A percentile compares a stretch with the other conserved stretches of the same genome.
These are phyloP conservation scores for Raffaelea ambrosiae DNA, from an alignment of 2,329 filamentous ascomycete genomes.

Conservation along the genomic window DNA sequence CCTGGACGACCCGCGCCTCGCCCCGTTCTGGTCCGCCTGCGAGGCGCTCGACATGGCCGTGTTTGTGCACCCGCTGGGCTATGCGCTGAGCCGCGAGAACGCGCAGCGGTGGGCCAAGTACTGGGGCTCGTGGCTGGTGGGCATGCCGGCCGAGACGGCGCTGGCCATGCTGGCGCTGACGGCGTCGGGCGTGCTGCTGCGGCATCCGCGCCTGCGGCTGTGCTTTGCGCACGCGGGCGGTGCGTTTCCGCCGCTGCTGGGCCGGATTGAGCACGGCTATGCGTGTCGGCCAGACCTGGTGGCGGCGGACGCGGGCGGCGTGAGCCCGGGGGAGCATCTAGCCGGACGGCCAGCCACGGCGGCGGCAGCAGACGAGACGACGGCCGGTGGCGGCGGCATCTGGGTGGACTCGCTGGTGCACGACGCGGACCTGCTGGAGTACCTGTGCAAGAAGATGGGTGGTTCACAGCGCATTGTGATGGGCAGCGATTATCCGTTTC, in stretches of 20 bases:
- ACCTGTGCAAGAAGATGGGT: constrained; percentile 3
- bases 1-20: constrained; percentile 1
- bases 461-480: background rate
- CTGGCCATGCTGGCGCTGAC: background rate
- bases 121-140: constrained; percentile 4
- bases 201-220: background rate
- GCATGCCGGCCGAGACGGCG: constrained; percentile 3
- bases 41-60: constrained; percentile 1
- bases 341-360: background rate
- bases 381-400: background rate
- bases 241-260: constrained; percentile 1
- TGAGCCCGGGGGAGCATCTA: background rate
- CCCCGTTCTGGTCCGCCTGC: constrained; percentile 1
- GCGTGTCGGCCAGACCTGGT: constrained; percentile 3
- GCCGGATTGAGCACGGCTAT: constrained; percentile 3
- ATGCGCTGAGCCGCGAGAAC: background rate
- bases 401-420: constrained; percentile 6
- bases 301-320: background rate
- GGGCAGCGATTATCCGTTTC: constrained; percentile 4
- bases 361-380: too few relatives aligned
- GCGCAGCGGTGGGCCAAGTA: background rate
- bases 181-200: constrained; percentile 1
- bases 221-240: constrained; percentile 4
- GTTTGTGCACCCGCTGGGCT: constrained; percentile 4
- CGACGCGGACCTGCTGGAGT: constrained; percentile 3